Conservation (phyloP, 2,329 filamentous ascomycete genomes). For the Colletotrichum coccodes region DNA sequence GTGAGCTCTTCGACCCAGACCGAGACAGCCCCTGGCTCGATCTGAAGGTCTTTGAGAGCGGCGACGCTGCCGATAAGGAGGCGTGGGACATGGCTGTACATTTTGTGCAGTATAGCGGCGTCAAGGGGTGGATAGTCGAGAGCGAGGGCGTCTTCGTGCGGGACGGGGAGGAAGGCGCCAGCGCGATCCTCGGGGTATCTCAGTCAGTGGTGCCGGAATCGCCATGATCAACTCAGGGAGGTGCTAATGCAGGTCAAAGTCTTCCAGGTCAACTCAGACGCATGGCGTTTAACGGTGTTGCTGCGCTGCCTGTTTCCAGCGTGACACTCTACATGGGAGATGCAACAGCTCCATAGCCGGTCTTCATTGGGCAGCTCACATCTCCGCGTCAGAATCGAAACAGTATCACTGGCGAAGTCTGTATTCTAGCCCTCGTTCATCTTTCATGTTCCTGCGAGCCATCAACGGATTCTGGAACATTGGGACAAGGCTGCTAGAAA, state of each 20-base stretch:
- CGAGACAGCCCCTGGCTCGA: conserved; percentile 46
- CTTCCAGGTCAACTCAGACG: conserved; percentile 38
- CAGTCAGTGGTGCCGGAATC: conserved; percentile 32
- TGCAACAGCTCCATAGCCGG: not conserved
- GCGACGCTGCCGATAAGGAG: conserved; percentile 56
- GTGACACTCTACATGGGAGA: conserved; percentile 37
- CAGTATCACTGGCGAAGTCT: too few relatives aligned
- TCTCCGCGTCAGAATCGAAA: too few relatives aligned
- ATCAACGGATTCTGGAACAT: too few relatives aligned
- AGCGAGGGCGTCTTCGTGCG: conserved; percentile 57
- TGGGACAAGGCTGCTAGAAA: too few relatives aligned
- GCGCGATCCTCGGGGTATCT: conserved; percentile 26
- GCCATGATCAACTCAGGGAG: not conserved
- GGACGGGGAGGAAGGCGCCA: conserved; percentile 25
- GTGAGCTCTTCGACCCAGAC: conserved; percentile 45
- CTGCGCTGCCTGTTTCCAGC: conserved; percentile 40
- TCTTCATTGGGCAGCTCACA: not conserved
- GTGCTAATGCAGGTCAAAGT: conserved; percentile 23
- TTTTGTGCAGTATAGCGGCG: conserved; percentile 47
- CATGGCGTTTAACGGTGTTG: conserved; percentile 42
- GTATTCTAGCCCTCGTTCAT: too few relatives aligned
- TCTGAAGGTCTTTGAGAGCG: conserved; percentile 60
- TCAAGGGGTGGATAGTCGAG: conserved; percentile 54
- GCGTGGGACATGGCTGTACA: conserved; percentile 58
- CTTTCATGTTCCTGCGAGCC: not conserved